Percentiles rank a stretch among this genome's conserved stretches.
Conservation (phyloP, 352 stramenopile species). For the Bremia lactucae region DNA sequence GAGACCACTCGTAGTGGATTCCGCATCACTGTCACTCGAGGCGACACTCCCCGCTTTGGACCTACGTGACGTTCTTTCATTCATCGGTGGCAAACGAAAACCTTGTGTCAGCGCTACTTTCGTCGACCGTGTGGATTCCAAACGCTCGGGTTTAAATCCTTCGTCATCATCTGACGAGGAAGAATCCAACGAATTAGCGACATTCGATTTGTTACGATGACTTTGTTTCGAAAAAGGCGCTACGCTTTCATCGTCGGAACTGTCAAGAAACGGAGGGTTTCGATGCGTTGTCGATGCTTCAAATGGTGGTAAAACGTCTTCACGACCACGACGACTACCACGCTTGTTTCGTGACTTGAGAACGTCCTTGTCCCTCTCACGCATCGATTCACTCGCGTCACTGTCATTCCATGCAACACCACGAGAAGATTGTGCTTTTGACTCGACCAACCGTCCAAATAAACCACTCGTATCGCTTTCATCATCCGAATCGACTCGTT, state of each 20-base stretch:
- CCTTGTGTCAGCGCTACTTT: too few relatives aligned
- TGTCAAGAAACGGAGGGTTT: slow-evolving; percentile 46
- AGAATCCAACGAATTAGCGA: slow-evolving; percentile 34
- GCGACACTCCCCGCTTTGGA: slow-evolving; percentile 15
- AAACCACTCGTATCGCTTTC: slow-evolving; percentile 48
- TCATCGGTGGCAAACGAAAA: slow-evolving; percentile 20
- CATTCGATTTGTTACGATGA: slow-evolving; percentile 9
- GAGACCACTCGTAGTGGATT: slow-evolving; percentile 25
- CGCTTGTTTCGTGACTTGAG: slow-evolving; percentile 12
- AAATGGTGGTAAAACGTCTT: slow-evolving; percentile 12
- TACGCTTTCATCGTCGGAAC: slow-evolving; percentile 50
- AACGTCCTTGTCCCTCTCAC: slow-evolving; percentile 28
- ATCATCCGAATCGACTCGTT: slow-evolving; percentile 30
- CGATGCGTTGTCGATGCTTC: slow-evolving; percentile 12
- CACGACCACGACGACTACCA: slow-evolving; percentile 9
- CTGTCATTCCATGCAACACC: slow-evolving; percentile 31
- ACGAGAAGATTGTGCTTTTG: slow-evolving; percentile 13
- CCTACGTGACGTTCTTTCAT: slow-evolving; percentile 8
- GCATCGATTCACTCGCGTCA: slow-evolving; percentile 42
- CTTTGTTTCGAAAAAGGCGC: slow-evolving; percentile 40
- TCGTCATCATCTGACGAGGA: slow-evolving; percentile 20
- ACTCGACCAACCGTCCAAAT: slow-evolving; percentile 30
- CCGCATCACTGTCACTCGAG: slow-evolving; percentile 34
- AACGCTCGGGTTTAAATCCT: slow-evolving; percentile 27
- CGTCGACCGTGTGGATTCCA: slow-evolving; percentile 4